Percentiles rank a stretch among this genome's conserved stretches.
phyloP scores from a whole-genome alignment of 1,284 basidiomycete species.

The Schizopora paradoxa region DNA sequence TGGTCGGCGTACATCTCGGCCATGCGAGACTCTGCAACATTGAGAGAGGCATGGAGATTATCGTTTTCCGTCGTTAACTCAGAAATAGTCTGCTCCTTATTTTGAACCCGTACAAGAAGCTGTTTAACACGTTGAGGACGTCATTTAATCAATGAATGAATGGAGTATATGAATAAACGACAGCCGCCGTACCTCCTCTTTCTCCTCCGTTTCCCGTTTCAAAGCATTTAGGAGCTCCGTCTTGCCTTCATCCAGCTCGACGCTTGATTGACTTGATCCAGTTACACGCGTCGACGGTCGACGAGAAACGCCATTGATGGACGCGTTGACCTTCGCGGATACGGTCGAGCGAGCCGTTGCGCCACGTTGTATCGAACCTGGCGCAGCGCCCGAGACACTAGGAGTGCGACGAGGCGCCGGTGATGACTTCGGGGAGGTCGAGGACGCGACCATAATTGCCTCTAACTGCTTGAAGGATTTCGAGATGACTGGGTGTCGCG shows the following conservation, averaged over 20 bases:
- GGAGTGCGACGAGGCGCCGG: constrained; percentile 41
- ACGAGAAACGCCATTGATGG: constrained; percentile 15
- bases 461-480: too few species aligned
- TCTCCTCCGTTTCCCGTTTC: constrained; percentile 71
- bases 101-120: constrained; percentile 70
- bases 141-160: constrained; percentile 9
- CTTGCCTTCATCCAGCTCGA: constrained; percentile 35
- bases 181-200: constrained; percentile 74
- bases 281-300: constrained; percentile 25
- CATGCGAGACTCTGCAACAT: constrained; percentile 60
- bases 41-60: constrained; percentile 54
- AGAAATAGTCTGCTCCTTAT: constrained; percentile 66
- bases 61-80: constrained; percentile 58
- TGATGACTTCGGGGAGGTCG: constrained; percentile 33
- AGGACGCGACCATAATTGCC: too few species aligned
- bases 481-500: too few species aligned
- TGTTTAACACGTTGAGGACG: constrained; percentile 27
- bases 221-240: constrained; percentile 56
- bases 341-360: constrained; percentile 48
- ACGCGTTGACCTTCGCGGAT: constrained; percentile 29
- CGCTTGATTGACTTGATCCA: constrained; percentile 31
- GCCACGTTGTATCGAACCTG: constrained; percentile 35
- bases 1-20: constrained; percentile 76
- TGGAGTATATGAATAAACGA: constrained; percentile 21
- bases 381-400: constrained; percentile 24